Evolutionary conservation across 1,139 yeast species (phyloP), one percentile per base, ranked within the genome.

Genomic region (Yamadazyma blattariae): DNA sequence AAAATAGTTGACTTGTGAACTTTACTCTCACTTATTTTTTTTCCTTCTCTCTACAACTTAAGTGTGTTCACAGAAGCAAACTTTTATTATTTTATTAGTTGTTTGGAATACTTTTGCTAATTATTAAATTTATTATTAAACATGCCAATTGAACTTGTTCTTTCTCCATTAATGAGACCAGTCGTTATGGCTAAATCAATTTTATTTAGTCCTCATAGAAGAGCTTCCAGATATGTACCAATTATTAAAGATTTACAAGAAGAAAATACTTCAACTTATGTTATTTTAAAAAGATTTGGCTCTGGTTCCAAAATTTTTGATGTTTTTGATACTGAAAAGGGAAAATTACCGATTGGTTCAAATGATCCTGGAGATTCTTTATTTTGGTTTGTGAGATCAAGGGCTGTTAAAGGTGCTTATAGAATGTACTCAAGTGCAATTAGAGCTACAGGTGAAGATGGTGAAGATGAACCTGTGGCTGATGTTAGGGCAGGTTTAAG

Each of bases 361-460:
- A 48, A 56, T 6, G 61, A 69, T 32, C 66, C 69, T 11, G 51
- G 53, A 6, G 59, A 71, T 30, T 56, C 71, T 21, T 47, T 76
- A 11, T 77, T 71, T 47, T 71, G 76, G 68, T 73, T 76, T 57
- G 64, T 65, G 12, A 64, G 83, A 42, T 77, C 82, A 8, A 62
- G 83, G 42, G 82, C 82, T 4, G 82, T 78, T 30, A 77, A 77
- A 52, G 82, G 84, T 30, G 80, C 81, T 2, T 77, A 77, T 55
- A 76, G 69, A 48, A 69, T 78, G 76, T 77, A 63, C 45, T 67
- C 74, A 5, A 55, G 65, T 4, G 59, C 52, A 12, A 57, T 66
- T 25, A 40, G 51, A 28, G 60, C 57, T 2, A 68, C 75, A 0
- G 75, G 74, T 4, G 59, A 61, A 25, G 48, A 64, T 17, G 78